Evolutionary conservation across 345 rosid genomes (phyloP).

Genomic region (Arabidopsis thaliana): DNA sequence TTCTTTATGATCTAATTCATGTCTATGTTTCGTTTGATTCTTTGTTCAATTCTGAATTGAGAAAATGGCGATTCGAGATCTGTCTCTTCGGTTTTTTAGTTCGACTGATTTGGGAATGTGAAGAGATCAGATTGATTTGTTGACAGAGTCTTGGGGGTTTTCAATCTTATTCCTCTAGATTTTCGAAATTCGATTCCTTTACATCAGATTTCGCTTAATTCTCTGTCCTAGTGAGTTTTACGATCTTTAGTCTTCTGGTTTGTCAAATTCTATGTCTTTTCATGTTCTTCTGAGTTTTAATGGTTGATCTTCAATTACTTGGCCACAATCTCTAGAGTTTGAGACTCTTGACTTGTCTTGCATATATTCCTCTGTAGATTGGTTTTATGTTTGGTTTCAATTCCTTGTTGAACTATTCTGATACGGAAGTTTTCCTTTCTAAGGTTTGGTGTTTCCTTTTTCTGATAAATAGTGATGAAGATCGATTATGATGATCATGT

Average conservation of each 20-base stretch:
- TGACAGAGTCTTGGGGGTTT: slow-evolving; percentile 13
- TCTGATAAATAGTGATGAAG: neutral
- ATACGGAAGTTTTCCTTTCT: neutral
- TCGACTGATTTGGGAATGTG: slow-evolving; percentile 16
- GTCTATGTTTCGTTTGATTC: neutral
- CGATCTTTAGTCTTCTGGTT: slow-evolving; percentile 14
- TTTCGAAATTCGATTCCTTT: slow-evolving; percentile 13
- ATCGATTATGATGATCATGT: neutral
- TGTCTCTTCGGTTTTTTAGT: slow-evolving; percentile 11
- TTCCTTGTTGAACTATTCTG: neutral
- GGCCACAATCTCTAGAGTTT: neutral
- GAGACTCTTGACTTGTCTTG: slow-evolving; percentile 12
- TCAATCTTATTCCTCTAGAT: slow-evolving; percentile 17
- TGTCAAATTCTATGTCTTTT: neutral
- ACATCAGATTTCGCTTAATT: neutral
- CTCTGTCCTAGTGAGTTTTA: neutral
- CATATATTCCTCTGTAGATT: neutral
- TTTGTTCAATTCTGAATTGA: slow-evolving; percentile 21
- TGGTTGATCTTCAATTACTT: slow-evolving; percentile 25
- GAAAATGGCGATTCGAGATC: slow-evolving; percentile 35
- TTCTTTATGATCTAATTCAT: neutral
- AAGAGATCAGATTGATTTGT: slow-evolving; percentile 23
- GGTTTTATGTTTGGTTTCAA: neutral
- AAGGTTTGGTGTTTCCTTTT: neutral
- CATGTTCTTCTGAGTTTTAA: neutral